These are phyloP conservation scores for Asterochloris sp. DNA, from an alignment of 139 green algal species.

Conservation along the genomic window DNA sequence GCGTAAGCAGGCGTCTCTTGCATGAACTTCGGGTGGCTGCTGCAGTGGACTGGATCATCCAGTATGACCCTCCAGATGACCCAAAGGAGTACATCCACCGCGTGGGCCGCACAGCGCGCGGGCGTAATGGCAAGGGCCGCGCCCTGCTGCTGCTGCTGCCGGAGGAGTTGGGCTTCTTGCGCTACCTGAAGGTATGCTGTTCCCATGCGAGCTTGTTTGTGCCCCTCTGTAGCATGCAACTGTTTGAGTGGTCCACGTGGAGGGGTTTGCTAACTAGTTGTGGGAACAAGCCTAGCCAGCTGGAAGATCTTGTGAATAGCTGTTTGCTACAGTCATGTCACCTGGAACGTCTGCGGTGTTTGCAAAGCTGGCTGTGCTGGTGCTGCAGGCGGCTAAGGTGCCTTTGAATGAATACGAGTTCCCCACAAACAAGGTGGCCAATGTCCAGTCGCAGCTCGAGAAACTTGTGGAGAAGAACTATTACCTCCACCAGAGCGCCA, in stretches of 20 bases:
- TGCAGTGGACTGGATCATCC: constrained; percentile 98
- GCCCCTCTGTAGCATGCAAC: background rate
- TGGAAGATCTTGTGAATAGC: too few relatives aligned
- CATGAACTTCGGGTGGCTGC: background rate
- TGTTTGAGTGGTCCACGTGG: background rate
- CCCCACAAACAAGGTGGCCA: constrained; percentile 89
- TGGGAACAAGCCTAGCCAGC: background rate
- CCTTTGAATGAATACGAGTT: constrained; percentile 99
- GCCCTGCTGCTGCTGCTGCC: constrained; percentile 96
- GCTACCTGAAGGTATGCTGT: constrained; percentile 66
- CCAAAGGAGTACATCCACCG: constrained; percentile 93
- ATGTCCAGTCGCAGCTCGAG: constrained; percentile 97
- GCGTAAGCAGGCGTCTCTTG: background rate
- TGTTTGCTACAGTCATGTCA: too few relatives aligned
- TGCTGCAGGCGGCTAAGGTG: constrained; percentile 42
- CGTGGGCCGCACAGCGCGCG: constrained; percentile 89
- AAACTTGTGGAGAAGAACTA: constrained; percentile 99
- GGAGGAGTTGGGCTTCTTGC: constrained; percentile 93
- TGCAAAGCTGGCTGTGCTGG: too few relatives aligned
- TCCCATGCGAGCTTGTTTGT: background rate
- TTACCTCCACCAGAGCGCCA: constrained; percentile 89
- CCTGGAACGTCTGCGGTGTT: too few relatives aligned
- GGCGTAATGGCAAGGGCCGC: constrained; percentile 73
- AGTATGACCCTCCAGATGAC: constrained; percentile 97
- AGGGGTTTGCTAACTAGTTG: background rate